A percentile compares a stretch with the other conserved stretches of the same genome.
phyloP scores from a whole-genome alignment of 2,329 filamentous ascomycete genomes.

The Penicillium sp. region DNA sequence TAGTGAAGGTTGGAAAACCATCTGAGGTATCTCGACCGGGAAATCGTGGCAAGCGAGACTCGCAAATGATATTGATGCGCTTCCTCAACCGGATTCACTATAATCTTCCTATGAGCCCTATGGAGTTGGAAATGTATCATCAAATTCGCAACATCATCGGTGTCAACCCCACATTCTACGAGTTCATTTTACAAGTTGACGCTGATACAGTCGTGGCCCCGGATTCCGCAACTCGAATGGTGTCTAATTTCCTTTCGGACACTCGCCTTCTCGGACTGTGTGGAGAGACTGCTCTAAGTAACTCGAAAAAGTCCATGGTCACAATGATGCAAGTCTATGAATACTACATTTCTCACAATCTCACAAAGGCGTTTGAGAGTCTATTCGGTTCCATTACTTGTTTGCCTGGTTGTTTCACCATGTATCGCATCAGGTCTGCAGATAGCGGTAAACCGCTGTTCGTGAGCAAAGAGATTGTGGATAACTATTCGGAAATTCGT shows the following conservation, averaged over 20 bases:
- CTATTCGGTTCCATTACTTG: slow-evolving; percentile 97
- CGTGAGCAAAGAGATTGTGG: slow-evolving; percentile 86
- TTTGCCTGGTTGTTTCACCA: slow-evolving; percentile 96
- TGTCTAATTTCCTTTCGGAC: slow-evolving; percentile 85
- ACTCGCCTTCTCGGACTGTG: slow-evolving; percentile 91
- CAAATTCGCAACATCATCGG: slow-evolving; percentile 98
- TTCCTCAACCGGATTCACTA: slow-evolving; percentile 99
- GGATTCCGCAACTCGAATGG: slow-evolving; percentile 88
- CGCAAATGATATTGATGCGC: slow-evolving; percentile 96
- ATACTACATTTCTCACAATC: slow-evolving; percentile 98
- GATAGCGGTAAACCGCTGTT: slow-evolving; percentile 95
- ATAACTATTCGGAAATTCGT: slow-evolving; percentile 84
- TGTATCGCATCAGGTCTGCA: slow-evolving; percentile 94
- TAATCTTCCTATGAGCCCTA: slow-evolving; percentile 89
- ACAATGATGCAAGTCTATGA: slow-evolving; percentile 99
- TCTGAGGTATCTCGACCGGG: slow-evolving; percentile 73
- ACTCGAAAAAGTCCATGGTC: slow-evolving; percentile 86
- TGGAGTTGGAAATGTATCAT: slow-evolving; percentile 97
- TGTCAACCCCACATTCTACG: slow-evolving; percentile 97
- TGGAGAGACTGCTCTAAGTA: slow-evolving; percentile 89
- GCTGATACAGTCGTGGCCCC: slow-evolving; percentile 90
- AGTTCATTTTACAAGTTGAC: slow-evolving; percentile 94
- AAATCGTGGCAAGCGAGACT: slow-evolving; percentile 98
- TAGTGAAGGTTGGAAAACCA: slow-evolving; percentile 90
- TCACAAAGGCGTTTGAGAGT: slow-evolving; percentile 95